Evolutionary conservation across 441 rosid genomes (phyloP), one percentile per base, ranked within the genome.

Genomic region (Sinapis alba): DNA sequence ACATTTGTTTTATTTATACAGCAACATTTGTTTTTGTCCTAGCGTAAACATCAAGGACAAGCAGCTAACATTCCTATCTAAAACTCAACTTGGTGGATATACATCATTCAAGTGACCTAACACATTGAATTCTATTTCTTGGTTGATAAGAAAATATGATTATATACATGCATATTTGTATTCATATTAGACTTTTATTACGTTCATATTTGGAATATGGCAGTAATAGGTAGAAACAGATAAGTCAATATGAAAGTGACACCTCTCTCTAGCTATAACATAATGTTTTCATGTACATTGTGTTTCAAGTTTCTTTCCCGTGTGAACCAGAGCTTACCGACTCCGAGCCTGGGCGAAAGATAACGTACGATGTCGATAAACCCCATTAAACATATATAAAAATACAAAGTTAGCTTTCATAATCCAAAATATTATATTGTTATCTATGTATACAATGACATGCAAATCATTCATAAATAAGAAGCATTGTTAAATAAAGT

Each of bases 101-200:
- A 65, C 50, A 36, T 28, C 58, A 59, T 24, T 24, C 23, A 59
- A 59, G 56, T n/a, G 28, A 77, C 80, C 80, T 65, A 71, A 60
- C 80, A 50, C 72, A 59, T 77, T 71, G 68, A 71, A 24, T 77
- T 69, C 11, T 77, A 6, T 71, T 62, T 20, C 80, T 77, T 77
- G 77, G 77, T 72, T 50, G 77, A 72, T 77, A 77, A 77, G 80
- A 77, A 76, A 76, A 59, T 50, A 20, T 64, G 45, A 18, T 62
- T 43, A 21, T 10, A 24, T 56, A 51, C 4, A 54, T 21, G 15
- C 28, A 59, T 50, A 59, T n/a, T 15, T 3, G 38, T 59, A 30
- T 20, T 53, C 24, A 20, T 60, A 60, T 9, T 9, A 16, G 21
- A 60, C 23, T 60, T 30, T 19, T 53, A 53, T 16, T 8, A 71